A percentile compares a stretch with the other conserved stretches of the same genome.
These are phyloP conservation scores for Fusarium hostae DNA, from an alignment of 2,329 filamentous ascomycete genomes.

Conservation along the genomic window DNA sequence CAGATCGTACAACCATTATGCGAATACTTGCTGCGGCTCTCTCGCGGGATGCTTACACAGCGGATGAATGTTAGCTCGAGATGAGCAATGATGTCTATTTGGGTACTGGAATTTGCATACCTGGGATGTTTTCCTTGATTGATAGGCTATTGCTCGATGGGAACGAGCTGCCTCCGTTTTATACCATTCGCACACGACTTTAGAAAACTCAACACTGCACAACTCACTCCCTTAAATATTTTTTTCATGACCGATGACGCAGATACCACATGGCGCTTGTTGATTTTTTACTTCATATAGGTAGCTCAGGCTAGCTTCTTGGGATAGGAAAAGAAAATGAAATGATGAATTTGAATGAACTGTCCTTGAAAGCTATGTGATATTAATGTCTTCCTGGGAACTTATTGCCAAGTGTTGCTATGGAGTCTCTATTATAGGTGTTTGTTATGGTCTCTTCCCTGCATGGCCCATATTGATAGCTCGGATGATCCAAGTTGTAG, in stretches of 20 bases:
- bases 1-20: slow-evolving; percentile 41
- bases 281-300: slow-evolving; percentile 32
- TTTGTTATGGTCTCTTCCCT: neutral
- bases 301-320: slow-evolving; percentile 36
- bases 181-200: slow-evolving; percentile 37
- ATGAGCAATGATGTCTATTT: slow-evolving; percentile 41
- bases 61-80: slow-evolving; percentile 44
- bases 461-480: neutral
- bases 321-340: slow-evolving; percentile 39
- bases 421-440: neutral
- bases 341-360: slow-evolving; percentile 11
- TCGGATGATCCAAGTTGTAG: neutral
- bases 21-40: slow-evolving; percentile 43
- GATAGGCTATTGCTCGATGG: slow-evolving; percentile 6
- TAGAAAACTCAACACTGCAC: slow-evolving; percentile 30
- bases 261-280: slow-evolving; percentile 34
- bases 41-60: slow-evolving; percentile 46
- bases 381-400: neutral
- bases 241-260: slow-evolving; percentile 28
- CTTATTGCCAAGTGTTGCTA: neutral
- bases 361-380: neutral
- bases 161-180: slow-evolving; percentile 19
- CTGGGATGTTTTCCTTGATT: slow-evolving; percentile 29
- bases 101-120: slow-evolving; percentile 14
- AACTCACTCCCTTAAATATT: slow-evolving; percentile 26